phyloP scores from a whole-genome alignment of 140 eudicot genomes.

The Eryngium alpinum region DNA sequence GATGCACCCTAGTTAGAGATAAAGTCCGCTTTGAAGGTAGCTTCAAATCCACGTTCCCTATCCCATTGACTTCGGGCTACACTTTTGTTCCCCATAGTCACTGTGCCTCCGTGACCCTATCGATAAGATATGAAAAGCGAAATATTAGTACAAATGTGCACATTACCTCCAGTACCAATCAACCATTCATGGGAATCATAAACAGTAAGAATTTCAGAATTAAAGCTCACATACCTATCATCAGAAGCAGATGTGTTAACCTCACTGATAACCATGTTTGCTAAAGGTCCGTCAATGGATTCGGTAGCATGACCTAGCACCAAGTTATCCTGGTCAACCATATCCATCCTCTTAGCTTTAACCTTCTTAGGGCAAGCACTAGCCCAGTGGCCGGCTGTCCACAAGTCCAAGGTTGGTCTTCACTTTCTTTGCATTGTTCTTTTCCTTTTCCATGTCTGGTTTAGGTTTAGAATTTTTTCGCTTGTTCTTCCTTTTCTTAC shows the following conservation, averaged over 20 bases:
- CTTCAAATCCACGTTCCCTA: not conserved
- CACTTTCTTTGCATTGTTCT: not conserved
- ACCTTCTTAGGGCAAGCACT: not conserved
- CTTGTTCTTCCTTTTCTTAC: not conserved
- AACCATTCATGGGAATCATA: not conserved
- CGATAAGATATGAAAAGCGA: not conserved
- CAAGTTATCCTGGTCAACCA: not conserved
- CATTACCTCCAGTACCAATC: not conserved
- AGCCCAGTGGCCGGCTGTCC: not conserved
- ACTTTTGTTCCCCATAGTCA: conserved; percentile 5
- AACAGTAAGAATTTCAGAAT: not conserved
- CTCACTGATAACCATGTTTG: conserved; percentile 7
- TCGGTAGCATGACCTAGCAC: not conserved
- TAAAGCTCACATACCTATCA: not conserved
- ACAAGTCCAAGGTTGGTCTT: conserved; percentile 3
- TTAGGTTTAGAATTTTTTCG: no score
- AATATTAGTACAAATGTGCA: conserved; percentile 14
- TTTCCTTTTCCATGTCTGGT: not conserved
- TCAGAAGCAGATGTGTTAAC: not conserved
- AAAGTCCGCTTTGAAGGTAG: not conserved
- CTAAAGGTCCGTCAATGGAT: not conserved
- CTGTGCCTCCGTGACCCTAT: not conserved
- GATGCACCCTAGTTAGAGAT: not conserved
- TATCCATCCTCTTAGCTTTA: not conserved
- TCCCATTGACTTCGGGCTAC: not conserved